Base-by-base conservation (phyloP, 2,329 filamentous ascomycete genomes). In the Arachnomyces sp. region DNA sequence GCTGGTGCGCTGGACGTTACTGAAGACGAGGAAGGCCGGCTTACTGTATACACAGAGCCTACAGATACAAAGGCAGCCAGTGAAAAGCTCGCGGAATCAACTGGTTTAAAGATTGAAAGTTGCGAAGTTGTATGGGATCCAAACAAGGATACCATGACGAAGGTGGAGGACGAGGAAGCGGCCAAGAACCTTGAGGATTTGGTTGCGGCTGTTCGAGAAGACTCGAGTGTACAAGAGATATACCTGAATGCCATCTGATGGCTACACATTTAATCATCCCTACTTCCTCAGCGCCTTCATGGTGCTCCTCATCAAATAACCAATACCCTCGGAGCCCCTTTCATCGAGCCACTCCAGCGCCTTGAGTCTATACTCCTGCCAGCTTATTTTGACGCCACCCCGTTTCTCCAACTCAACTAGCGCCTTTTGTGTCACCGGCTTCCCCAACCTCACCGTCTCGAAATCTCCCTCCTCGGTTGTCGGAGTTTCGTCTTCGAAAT, bases 101-200 rank as follows among this genome's bases (percentile, higher is more conserved):
- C 84, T 14, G 75, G 71, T 1, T 63, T 93, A 45, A 75, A 82
- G 43, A 75, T 93, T 34, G 67, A 82, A 40, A 81, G 78, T 49
- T 79, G 79, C 13, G 85, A 93, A 41, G 90, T 95, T 38, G 73
- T 94, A 32, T 95, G 86, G 81, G 77, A 82, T 43, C 76, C 87
- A 0, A 92, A 90, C 44, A 77, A 82, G 53, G 88, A 94, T 46
- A 89, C 84, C 0, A 77, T 76, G 57, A 76, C 84, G 13, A 67
- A 69, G 6, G 52, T 89, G 30, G 73, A 81, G 43, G 71, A 74
- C 12, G 65, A 72, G 11, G 68, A 74, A 9, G 70, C 74, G 1
- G 71, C 73, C 0, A 65, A 73, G 36, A 65, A 69, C 13, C 66
- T 95, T 18, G 68, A 70, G 32, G 67, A 73, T 3, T 74, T 93